Evolutionary conservation across 1,284 basidiomycete species (phyloP), one percentile per base, ranked within the genome.

Genomic region (Xerocomus amazonicus): DNA sequence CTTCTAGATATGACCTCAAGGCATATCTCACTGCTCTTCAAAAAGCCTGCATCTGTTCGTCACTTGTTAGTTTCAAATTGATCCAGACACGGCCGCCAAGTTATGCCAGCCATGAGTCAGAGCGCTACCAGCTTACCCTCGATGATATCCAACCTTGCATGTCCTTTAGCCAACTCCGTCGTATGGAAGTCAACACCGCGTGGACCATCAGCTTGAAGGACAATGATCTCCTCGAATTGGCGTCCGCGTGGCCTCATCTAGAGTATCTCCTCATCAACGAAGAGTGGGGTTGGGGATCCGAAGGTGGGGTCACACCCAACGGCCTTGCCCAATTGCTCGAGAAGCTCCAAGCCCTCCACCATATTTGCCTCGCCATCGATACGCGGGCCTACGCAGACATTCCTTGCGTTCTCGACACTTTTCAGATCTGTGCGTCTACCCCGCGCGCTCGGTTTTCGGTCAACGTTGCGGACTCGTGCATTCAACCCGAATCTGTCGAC

Each of bases 301-400:
- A 43, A 13, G 43, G 54, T 6, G 57, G 57, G 14, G 40, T 59
- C 37, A 60, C 57, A 0, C 57, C 59, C 6, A 32, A 36, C 6
- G 59, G 57, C 9, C 48, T 62, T 23, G 29, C 55, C 17, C 50
- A 16, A 4, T 42, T 62, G 19, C 51, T 59, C 13, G 39, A 49
- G 34, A 36, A 6, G 26, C 59, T 57, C 31, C 8, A 16, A 16
- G 54, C 48, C 2, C 33, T 61, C 3, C 57, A 26, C 2, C 39
- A 43, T 10, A 36, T 61, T 45, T 58, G 57, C 39, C 57, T 59
- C 9, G 59, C 59, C 37, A 49, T 61, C n/a, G 57, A 59, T 27
- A 59, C 59, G 8, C 57, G 48, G 4, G 57, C 43, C 6, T 59
- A 49, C 33, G 27, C 27, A 4, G 31, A 40, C 1, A 9, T 28